A percentile compares a stretch with the other conserved stretches of the same genome.
These are phyloP conservation scores for Dendrobium nobile DNA, from an alignment of 106 monocot species.

Conservation along the genomic window DNA sequence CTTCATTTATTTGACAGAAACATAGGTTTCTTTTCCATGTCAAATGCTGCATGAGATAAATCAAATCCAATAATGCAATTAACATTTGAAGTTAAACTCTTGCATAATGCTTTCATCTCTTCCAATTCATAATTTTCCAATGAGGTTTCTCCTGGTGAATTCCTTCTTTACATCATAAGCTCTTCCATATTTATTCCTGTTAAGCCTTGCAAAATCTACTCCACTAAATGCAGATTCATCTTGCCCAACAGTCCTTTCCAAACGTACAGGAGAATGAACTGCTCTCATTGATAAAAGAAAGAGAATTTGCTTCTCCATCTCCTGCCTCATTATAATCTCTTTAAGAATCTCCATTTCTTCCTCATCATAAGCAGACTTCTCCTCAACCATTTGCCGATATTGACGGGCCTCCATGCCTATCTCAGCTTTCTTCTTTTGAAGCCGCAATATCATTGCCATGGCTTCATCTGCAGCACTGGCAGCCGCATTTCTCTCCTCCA, in stretches of 20 bases:
- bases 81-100: slow-evolving; percentile 9
- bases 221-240: no score
- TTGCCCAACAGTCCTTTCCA: no score
- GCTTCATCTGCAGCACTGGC: slow-evolving; percentile 87
- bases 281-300: no score
- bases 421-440: slow-evolving; percentile 85
- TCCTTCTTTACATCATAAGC: no score
- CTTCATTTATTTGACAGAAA: slow-evolving; percentile 88
- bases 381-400: slow-evolving; percentile 67
- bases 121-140: slow-evolving; percentile 5
- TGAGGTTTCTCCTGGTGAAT: slow-evolving; percentile 16
- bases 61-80: slow-evolving; percentile 59
- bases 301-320: slow-evolving; percentile 57
- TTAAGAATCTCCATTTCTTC: slow-evolving; percentile 84
- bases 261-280: no score
- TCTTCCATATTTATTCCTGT: no score
- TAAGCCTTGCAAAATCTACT: no score
- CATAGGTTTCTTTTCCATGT: slow-evolving; percentile 46
- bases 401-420: slow-evolving; percentile 82
- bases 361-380: slow-evolving; percentile 72
- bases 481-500: slow-evolving; percentile 92
- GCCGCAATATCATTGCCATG: slow-evolving; percentile 87
- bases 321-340: slow-evolving; percentile 75
- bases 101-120: background rate
- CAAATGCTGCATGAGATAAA: slow-evolving; percentile 26